Percentiles rank a stretch among this genome's conserved stretches.
phyloP scores from a whole-genome alignment of 441 rosid genomes.

The Raphanus hybrid region DNA sequence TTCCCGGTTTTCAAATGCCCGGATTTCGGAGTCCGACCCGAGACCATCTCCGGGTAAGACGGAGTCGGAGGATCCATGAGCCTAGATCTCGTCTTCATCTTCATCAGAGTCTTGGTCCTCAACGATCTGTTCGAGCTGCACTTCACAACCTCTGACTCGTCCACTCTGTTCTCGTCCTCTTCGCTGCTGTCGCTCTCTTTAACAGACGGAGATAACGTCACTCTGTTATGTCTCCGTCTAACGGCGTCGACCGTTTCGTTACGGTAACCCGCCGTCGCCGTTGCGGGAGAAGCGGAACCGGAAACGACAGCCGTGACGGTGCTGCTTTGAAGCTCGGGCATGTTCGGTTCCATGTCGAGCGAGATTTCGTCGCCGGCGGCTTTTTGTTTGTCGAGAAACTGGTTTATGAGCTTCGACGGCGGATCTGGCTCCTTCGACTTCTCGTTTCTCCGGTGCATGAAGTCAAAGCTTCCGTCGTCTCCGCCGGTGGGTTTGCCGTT shows the following conservation, averaged over 20 bases:
- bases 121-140: conserved; percentile 50
- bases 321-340: conserved; percentile 54
- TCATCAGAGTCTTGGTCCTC: conserved; percentile 47
- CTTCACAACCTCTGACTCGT: conserved; percentile 44
- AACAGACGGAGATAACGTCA: conserved; percentile 39
- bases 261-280: background rate
- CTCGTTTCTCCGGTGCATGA: conserved; percentile 35
- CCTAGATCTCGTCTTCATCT: conserved; percentile 52
- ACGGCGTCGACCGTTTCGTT: conserved; percentile 35
- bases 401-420: conserved; percentile 69
- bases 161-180: conserved; percentile 32
- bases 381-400: conserved; percentile 72
- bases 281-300: conserved; percentile 39
- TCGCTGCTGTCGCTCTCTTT: conserved; percentile 42
- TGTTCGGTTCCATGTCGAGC: conserved; percentile 62
- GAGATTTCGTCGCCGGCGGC: conserved; percentile 81
- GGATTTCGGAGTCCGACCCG: conserved; percentile 47
- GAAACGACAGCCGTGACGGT: too few relatives aligned
- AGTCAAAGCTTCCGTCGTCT: conserved; percentile 46
- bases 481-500: conserved; percentile 9
- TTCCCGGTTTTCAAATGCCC: conserved; percentile 51
- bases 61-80: conserved; percentile 60
- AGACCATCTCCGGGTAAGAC: conserved; percentile 44
- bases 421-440: conserved; percentile 53
- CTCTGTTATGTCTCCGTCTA: conserved; percentile 50